A percentile compares a stretch with the other conserved stretches of the same genome.
Conservation (phyloP, 345 rosid genomes). For the Lepidium aucheri region DNA sequence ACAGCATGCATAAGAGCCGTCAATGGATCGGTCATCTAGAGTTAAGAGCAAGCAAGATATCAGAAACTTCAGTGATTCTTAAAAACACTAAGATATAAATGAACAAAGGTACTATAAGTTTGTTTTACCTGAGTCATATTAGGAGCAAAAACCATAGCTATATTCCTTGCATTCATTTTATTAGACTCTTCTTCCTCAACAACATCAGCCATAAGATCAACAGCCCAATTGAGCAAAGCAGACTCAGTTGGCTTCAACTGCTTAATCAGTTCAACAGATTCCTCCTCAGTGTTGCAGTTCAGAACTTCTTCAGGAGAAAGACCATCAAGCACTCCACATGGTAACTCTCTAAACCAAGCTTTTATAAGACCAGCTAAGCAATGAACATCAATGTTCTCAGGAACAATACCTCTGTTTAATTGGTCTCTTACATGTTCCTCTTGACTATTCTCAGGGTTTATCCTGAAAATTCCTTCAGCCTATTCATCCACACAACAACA, state of each 20-base stretch:
- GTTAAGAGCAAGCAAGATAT: not conserved
- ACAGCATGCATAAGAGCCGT: slow-evolving; percentile 95
- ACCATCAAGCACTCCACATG: slow-evolving; percentile 89
- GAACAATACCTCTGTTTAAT: slow-evolving; percentile 84
- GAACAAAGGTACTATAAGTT: not conserved
- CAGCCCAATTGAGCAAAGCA: slow-evolving; percentile 85
- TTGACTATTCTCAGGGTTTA: slow-evolving; percentile 91
- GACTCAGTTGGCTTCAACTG: slow-evolving; percentile 83
- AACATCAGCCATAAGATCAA: slow-evolving; percentile 93
- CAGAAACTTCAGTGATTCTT: not conserved
- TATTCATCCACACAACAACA: slow-evolving; percentile 16
- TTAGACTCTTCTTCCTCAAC: slow-evolving; percentile 85
- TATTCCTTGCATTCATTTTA: slow-evolving; percentile 93
- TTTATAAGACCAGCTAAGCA: slow-evolving; percentile 94
- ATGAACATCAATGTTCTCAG: slow-evolving; percentile 78
- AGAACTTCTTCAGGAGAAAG: slow-evolving; percentile 94
- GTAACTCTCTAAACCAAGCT: slow-evolving; percentile 98
- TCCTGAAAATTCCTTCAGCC: slow-evolving; percentile 96
- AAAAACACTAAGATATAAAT: not conserved
- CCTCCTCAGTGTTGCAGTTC: slow-evolving; percentile 75
- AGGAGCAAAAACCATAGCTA: slow-evolving; percentile 94
- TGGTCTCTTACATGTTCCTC: slow-evolving; percentile 91
- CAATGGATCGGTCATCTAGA: slow-evolving; percentile 89
- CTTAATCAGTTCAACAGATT: slow-evolving; percentile 58
- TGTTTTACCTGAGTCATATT: slow-evolving; percentile 84